Evolutionary conservation across 345 rosid genomes (phyloP).

Genomic region (Salix exigua): DNA sequence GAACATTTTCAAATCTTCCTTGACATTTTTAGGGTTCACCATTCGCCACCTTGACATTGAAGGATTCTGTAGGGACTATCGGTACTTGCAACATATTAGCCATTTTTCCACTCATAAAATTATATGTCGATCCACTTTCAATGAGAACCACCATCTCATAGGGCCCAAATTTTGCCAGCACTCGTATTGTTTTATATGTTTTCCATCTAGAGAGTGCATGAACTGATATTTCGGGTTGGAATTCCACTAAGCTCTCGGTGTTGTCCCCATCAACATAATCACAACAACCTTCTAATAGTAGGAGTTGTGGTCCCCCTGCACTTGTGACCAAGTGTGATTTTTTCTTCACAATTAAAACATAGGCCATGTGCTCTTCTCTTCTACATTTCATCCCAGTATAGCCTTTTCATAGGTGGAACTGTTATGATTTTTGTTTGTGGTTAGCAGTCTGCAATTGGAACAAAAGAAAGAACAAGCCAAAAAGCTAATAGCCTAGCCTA

Average conservation of each 20-base stretch:
- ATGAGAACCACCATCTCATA: background rate
- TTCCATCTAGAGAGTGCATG: background rate
- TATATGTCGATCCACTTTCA: background rate
- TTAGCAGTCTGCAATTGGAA: too few relatives aligned
- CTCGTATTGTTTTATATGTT: background rate
- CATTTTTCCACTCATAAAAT: background rate
- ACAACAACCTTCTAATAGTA: background rate
- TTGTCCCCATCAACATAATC: background rate
- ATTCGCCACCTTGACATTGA: too few relatives aligned
- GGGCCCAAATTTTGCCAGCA: background rate
- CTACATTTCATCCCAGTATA: background rate
- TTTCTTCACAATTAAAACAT: constrained; percentile 5
- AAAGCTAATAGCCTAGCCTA: too few relatives aligned
- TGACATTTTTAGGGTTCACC: too few relatives aligned
- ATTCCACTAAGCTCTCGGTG: background rate
- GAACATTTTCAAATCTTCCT: too few relatives aligned
- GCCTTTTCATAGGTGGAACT: background rate
- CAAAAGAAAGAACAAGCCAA: too few relatives aligned
- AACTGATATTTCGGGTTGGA: background rate
- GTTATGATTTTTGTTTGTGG: too few relatives aligned
- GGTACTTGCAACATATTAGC: background rate
- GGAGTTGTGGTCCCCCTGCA: background rate
- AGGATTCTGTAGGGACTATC: background rate
- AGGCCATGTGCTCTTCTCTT: background rate
- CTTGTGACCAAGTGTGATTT: background rate